Conservation (phyloP, 805 yeast species). For the Starmerella lactis-condensi region DNA sequence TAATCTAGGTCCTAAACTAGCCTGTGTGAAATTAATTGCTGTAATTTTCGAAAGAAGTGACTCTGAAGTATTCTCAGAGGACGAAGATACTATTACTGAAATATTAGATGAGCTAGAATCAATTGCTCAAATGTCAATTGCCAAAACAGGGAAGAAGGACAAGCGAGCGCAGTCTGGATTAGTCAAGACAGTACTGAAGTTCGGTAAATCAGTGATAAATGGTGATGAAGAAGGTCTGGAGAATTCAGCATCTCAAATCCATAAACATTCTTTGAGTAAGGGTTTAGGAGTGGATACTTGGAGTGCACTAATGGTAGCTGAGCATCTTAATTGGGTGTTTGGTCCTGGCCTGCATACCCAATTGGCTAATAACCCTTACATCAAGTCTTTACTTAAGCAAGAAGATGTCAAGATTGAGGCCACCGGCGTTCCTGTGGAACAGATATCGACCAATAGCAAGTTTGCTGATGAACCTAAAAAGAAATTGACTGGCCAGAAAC, state of each 20-base stretch:
- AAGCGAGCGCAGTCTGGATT: constrained; percentile 37
- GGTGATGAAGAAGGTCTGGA: constrained; percentile 4
- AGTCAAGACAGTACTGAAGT: constrained; percentile 38
- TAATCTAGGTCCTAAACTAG: constrained; percentile 33
- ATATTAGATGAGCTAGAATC: constrained; percentile 23
- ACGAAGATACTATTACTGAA: constrained; percentile 20
- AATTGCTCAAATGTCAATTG: constrained; percentile 35
- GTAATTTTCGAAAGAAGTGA: constrained; percentile 34
- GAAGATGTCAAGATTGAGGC: constrained; percentile 12
- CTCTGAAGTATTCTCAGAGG: constrained; percentile 11
- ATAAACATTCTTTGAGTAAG: constrained; percentile 10
- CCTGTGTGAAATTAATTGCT: constrained; percentile 39
- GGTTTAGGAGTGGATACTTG: constrained; percentile 20
- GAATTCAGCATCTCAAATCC: constrained; percentile 11
- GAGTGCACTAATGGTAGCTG: constrained; percentile 20
- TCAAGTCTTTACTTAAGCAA: constrained; percentile 13
- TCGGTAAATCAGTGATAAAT: constrained; percentile 28
- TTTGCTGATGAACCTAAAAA: not conserved
- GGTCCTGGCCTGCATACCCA: constrained; percentile 24
- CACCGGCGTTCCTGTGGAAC: constrained; percentile 2
- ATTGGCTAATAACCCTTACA: constrained; percentile 21
- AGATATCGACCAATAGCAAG: too few relatives aligned
- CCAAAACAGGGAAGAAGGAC: constrained; percentile 42
- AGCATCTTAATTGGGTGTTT: constrained; percentile 23
- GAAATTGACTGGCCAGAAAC: constrained; percentile 4